Conservation (phyloP, 1,139 yeast genomes). For the Yamadazyma membranifaciens region DNA sequence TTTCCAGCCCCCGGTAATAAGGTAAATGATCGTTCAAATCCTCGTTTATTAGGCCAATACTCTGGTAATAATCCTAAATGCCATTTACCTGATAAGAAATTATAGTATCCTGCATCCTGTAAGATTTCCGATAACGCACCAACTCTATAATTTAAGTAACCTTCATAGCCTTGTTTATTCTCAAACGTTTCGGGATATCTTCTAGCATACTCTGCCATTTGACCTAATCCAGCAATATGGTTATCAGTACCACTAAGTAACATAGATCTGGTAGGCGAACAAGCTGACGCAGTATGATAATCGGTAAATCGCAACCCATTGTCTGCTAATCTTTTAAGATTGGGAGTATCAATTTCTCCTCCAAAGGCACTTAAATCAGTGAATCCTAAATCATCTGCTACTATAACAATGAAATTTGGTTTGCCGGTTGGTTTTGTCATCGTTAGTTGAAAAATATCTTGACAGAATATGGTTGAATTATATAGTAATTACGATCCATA, state of each 20-base stretch:
- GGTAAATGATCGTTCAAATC: slow-evolving; percentile 51
- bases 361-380: slow-evolving; percentile 59
- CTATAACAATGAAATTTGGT: slow-evolving; percentile 54
- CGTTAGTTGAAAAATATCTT: no score
- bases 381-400: slow-evolving; percentile 63
- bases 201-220: slow-evolving; percentile 51
- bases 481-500: no score
- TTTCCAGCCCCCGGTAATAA: slow-evolving; percentile 60
- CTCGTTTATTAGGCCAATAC: slow-evolving; percentile 51
- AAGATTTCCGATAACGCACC: slow-evolving; percentile 55
- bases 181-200: slow-evolving; percentile 19
- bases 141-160: slow-evolving; percentile 50
- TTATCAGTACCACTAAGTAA: slow-evolving; percentile 60
- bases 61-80: slow-evolving; percentile 52
- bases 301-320: slow-evolving; percentile 52
- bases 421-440: no score
- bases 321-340: slow-evolving; percentile 42
- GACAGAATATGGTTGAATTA: neutral
- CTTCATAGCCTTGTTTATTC: slow-evolving; percentile 59
- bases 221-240: slow-evolving; percentile 61
- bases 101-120: slow-evolving; percentile 46
- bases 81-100: slow-evolving; percentile 58
- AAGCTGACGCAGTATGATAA: slow-evolving; percentile 64
- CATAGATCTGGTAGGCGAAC: slow-evolving; percentile 66
- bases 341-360: slow-evolving; percentile 59